Conservation (phyloP, 176 grass and related monocot genomes). For the Luzula sylvatica region DNA sequence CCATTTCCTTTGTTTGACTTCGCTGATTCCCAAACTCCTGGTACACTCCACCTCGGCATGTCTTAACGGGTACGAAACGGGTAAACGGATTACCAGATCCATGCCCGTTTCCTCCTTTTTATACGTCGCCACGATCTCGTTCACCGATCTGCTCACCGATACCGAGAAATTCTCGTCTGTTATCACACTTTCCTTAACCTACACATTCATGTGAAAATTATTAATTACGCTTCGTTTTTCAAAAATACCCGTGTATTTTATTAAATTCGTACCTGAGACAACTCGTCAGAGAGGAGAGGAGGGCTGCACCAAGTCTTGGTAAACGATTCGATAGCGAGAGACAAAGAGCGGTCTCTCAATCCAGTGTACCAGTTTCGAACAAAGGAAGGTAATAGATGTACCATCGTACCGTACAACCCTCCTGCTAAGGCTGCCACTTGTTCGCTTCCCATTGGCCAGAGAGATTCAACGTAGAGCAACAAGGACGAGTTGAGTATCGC, state of each 20-base stretch:
- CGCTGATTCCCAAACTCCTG: constrained; percentile 73
- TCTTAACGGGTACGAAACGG: constrained; percentile 66
- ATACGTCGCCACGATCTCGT: constrained; percentile 89
- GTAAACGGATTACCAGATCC: constrained; percentile 84
- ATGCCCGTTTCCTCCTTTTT: constrained; percentile 97
- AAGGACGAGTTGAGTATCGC: constrained; percentile 51
- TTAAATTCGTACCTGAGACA: constrained; percentile 80
- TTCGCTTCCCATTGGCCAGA: constrained; percentile 51
- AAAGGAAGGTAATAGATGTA: constrained; percentile 76
- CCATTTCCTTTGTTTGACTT: constrained; percentile 86
- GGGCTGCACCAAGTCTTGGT: constrained; percentile 93
- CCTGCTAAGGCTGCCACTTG: constrained; percentile 80
- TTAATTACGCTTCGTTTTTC: no score
- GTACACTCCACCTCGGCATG: constrained; percentile 90
- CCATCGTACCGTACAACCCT: constrained; percentile 81
- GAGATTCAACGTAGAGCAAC: constrained; percentile 50
- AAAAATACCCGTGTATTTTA: no score
- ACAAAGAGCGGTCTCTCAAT: constrained; percentile 55
- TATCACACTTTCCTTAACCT: constrained; percentile 67
- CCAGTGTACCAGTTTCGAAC: constrained; percentile 79
- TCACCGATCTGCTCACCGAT: constrained; percentile 54
- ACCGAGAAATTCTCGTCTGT: constrained; percentile 89
- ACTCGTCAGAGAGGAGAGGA: constrained; percentile 68
- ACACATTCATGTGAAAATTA: no score
- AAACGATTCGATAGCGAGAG: constrained; percentile 51